Evolutionary conservation across 2,329 filamentous ascomycete genomes (phyloP), one percentile per base, ranked within the genome.

Genomic region (Verticillium albo-atrum): DNA sequence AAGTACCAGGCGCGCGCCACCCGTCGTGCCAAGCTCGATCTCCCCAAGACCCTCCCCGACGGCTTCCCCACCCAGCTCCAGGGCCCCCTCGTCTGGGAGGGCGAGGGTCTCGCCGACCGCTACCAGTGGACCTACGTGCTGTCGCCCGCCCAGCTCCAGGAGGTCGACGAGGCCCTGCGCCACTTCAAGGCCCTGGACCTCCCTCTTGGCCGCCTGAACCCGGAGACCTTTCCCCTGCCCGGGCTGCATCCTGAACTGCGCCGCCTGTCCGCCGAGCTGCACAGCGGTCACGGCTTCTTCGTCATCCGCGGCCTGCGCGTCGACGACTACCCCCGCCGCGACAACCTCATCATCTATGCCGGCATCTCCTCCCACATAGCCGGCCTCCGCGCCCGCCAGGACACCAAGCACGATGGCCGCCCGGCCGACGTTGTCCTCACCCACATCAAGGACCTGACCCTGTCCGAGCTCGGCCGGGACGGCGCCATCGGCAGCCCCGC

Each of bases 391-490:
- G 83, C 80, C 0, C 75, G 79, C 0, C 83, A 86, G 61, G 82
- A 85, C 65, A 73, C 72, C 55, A 73, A 74, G 23, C 75, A 72
- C 59, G 64, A 78, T 2, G 80, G 79, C 17, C 64, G 72, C n/a
- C 73, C 74, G 0, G 79, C 79, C 1, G 82, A 84, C 52, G 80
- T 84, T 0, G 79, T 85, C 6, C 69, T 86, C 2, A 74, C 79
- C 3, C 86, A 89, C 62, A 85, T 89, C 71, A 89, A 85, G 68
- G 86, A 90, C 63, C 74, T 89, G 7, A 76, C 71, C 1, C 67
- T 74, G 2, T 63, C 69, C 10, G 70, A 72, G 12, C 58, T 64
- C 3, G 60, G 60, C 1, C n/a, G 71, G 17, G 69, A 68, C 20
- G 71, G 69, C 27, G 72, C 74, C 3, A 86, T 88, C 54, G 83